Base-by-base conservation (phyloP, 2,329 filamentous ascomycete genomes). In the Myrmaecium sp. region DNA sequence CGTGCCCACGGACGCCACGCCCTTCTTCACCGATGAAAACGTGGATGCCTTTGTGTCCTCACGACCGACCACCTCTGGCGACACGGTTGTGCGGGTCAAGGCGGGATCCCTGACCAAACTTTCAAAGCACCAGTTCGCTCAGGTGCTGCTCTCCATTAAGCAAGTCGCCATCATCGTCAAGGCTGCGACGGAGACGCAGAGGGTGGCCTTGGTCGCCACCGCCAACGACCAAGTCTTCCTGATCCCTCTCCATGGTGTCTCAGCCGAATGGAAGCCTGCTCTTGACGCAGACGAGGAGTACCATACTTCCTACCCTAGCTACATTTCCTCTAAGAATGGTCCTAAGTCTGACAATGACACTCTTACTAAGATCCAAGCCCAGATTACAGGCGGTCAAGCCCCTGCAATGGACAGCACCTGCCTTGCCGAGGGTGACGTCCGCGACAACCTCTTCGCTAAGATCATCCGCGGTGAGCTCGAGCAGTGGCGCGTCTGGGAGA, bases 401-500 rank as follows among this genome's bases (percentile, higher is more conserved):
- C 17, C 30, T 20, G 23, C 24, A 18, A 23, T 28, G 12, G 26
- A 26, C 25, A 25, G 28, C 14, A 30, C 16, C 27, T 21, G 30
- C 24, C 20, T 17, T 11, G 30, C 30, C 24, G 19, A 28, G 17
- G 31, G 31, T 6, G 28, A 28, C 18, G 8, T 5, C 21, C 6
- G 15, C 11, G 28, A 33, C 17, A 27, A 30, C 10, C 24, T 33
- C 13, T 27, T 33, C 20, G 26, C 31, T 5, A 10, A 21, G 8
- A 14, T 33, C 21, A 21, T 33, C 17, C 27, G 30, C 17, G 27
- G 23, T 21, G 23, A 29, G 19, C n/a, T 33, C 4, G 25, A 27
- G 13, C 33, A 36, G 17, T 34, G 17, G 21, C 28, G 33, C 14
- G 12, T 36, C n/a, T 37, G 33, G 35, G 31, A 37, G 27, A 15